Evolutionary conservation across 1,139 yeast species (phyloP).

Genomic region (Meyerozyma guilliermondii): DNA sequence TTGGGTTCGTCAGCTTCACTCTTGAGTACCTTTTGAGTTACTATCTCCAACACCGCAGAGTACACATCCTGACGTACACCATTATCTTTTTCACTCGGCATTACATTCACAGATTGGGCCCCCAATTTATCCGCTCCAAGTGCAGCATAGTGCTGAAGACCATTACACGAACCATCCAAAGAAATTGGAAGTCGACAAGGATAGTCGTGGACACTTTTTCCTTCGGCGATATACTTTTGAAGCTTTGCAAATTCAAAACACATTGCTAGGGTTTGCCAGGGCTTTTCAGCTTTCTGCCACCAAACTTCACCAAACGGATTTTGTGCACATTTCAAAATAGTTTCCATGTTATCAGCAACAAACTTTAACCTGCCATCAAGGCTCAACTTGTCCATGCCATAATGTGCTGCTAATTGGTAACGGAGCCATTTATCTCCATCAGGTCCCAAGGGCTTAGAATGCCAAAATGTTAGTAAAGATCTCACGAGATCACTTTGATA

Average conservation of each 20-base stretch:
- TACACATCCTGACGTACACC: slow-evolving; percentile 31
- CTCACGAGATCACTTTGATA: slow-evolving; percentile 35
- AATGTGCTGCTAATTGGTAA: slow-evolving; percentile 36
- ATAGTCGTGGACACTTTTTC: slow-evolving; percentile 18
- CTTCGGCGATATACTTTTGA: slow-evolving; percentile 12
- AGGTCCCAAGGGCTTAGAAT: slow-evolving; percentile 29
- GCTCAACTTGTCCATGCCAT: slow-evolving; percentile 25
- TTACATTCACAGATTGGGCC: slow-evolving; percentile 35
- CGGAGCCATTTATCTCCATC: slow-evolving; percentile 36
- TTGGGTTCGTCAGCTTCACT: slow-evolving; percentile 7
- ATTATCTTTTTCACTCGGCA: slow-evolving; percentile 12
- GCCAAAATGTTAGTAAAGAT: slow-evolving; percentile 36
- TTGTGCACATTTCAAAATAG: slow-evolving; percentile 24
- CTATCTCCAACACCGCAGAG: slow-evolving; percentile 25
- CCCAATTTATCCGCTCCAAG: slow-evolving; percentile 33
- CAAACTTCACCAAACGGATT: slow-evolving; percentile 25
- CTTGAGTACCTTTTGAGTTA: slow-evolving; percentile 14
- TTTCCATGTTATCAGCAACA: slow-evolving; percentile 17
- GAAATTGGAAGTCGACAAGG: slow-evolving; percentile 35
- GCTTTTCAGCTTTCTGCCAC: slow-evolving; percentile 39
- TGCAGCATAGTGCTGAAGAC: slow-evolving; percentile 46
- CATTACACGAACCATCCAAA: slow-evolving; percentile 46
- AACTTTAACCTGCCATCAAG: slow-evolving; percentile 22
- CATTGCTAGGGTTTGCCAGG: slow-evolving; percentile 36
- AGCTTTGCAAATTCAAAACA: slow-evolving; percentile 30